Conservation (phyloP, 768 basidiomycete species). For the Boletellus emodensis region DNA sequence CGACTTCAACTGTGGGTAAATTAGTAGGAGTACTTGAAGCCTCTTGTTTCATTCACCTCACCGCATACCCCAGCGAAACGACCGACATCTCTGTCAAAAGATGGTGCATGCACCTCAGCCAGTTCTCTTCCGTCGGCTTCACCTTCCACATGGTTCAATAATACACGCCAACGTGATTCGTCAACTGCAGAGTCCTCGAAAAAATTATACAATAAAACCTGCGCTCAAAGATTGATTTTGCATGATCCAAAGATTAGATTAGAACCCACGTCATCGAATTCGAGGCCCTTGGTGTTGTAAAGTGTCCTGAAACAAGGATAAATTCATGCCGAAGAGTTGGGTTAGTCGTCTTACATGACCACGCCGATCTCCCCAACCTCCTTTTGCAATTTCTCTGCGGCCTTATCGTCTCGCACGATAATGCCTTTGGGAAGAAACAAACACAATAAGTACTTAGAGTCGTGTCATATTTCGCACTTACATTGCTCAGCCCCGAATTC, state of each 20-base stretch:
- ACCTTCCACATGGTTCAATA: conserved; percentile 42
- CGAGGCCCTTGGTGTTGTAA: conserved; percentile 32
- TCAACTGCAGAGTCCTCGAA: conserved; percentile 60
- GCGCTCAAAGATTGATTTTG: background rate
- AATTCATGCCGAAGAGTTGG: background rate
- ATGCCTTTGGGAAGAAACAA: conserved; percentile 43
- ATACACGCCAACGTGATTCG: conserved; percentile 54
- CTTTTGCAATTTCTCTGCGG: conserved; percentile 42
- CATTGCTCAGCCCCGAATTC: conserved; percentile 68
- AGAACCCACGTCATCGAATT: conserved; percentile 20
- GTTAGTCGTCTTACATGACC: conserved; percentile 44
- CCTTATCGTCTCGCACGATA: conserved; percentile 59
- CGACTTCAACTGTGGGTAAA: conserved; percentile 48
- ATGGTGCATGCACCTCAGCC: conserved; percentile 33
- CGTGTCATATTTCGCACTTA: conserved; percentile 22
- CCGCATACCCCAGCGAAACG: conserved; percentile 54
- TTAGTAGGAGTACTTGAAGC: background rate
- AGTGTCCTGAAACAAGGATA: conserved; percentile 21
- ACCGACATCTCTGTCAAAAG: conserved; percentile 40
- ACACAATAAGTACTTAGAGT: background rate
- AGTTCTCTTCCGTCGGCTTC: conserved; percentile 10
- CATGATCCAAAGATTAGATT: background rate
- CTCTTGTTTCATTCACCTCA: conserved; percentile 40
- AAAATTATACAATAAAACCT: conserved; percentile 76
- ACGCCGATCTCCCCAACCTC: conserved; percentile 57